Evolutionary conservation across 2,329 filamentous ascomycete species (phyloP), one percentile per base, ranked within the genome.

Genomic region (Xylariaceae sp.): DNA sequence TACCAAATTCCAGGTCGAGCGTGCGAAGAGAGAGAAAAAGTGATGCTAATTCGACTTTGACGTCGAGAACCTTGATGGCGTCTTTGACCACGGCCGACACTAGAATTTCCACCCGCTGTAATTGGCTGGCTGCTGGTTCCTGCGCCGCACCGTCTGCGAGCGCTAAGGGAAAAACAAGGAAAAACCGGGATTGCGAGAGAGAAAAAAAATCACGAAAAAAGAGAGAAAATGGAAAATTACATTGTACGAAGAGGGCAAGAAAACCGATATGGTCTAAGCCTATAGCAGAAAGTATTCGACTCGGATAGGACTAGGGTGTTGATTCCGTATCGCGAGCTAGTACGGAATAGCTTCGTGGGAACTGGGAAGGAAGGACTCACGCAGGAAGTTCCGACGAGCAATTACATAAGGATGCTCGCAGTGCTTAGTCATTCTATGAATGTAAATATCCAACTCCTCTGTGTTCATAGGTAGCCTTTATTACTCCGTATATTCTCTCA

Each of bases 31-130:
- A 53, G 11, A 41, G 37, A 13, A 60, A 55, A 58, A 55, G 39
- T 7, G 34, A 41, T 39, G 30, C 30, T 58, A 53, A 56, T n/a
- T 15, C 44, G 34, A 45, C 7, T 41, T 45, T 17, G 45, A 30
- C 15, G 30, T 18, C 59, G 61, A 59, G 61, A 59, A 63, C 61
- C 61, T 57, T 57, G 61, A 59, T 58, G 61, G 61, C 37, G 37
- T 41, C 37, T 41, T 41, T 41, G 37, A 41, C 37, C 37, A 41
- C 37, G 9, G 11, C 37, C 11, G 9, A 10, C 11, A 13, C 37
- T 41, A 3, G n/a, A 34, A 11, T 7, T 39, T 39, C 8, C n/a
- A 35, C 15, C 15, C 34, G 44, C 41, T 4, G 15, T 30, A 44
- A 50, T 58, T 49, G 54, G 54, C 17, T 53, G 41, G 44, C 17